Conservation (phyloP, 805 yeast species). For the Priceomyces melissophilus region DNA sequence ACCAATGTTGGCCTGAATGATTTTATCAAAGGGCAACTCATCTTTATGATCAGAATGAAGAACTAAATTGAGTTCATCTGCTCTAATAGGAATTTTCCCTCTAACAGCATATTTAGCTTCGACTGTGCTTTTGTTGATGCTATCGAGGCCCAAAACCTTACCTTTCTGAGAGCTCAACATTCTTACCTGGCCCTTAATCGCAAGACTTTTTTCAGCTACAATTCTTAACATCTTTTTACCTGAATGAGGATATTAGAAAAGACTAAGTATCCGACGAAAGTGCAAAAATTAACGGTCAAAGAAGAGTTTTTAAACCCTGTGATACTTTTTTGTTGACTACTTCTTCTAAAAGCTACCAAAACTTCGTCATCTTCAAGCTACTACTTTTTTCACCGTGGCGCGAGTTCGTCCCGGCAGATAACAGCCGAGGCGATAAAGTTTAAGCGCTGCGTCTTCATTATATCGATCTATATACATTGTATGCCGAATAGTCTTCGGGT, state of each 20-base stretch:
- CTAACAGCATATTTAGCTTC: slow-evolving; percentile 95
- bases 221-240: too few species aligned
- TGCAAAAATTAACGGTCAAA: too few species aligned
- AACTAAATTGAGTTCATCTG: slow-evolving; percentile 71
- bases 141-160: slow-evolving; percentile 22
- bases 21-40: slow-evolving; percentile 69
- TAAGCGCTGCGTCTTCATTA: background rate
- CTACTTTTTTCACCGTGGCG: too few species aligned
- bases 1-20: slow-evolving; percentile 92
- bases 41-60: slow-evolving; percentile 44
- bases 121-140: slow-evolving; percentile 70
- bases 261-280: too few species aligned
- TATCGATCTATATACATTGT: background rate
- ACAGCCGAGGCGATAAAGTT: too few species aligned
- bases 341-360: too few species aligned
- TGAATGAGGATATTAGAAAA: too few species aligned
- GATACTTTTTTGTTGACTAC: too few species aligned
- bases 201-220: too few species aligned
- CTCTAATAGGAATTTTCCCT: slow-evolving; percentile 89
- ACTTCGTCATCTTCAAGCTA: too few species aligned
- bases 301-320: too few species aligned
- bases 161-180: background rate
- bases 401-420: too few species aligned
- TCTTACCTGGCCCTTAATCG: background rate
- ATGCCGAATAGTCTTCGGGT: background rate